Conservation (phyloP, 208 protist genomes). For the Acanthamoeba sp. region DNA sequence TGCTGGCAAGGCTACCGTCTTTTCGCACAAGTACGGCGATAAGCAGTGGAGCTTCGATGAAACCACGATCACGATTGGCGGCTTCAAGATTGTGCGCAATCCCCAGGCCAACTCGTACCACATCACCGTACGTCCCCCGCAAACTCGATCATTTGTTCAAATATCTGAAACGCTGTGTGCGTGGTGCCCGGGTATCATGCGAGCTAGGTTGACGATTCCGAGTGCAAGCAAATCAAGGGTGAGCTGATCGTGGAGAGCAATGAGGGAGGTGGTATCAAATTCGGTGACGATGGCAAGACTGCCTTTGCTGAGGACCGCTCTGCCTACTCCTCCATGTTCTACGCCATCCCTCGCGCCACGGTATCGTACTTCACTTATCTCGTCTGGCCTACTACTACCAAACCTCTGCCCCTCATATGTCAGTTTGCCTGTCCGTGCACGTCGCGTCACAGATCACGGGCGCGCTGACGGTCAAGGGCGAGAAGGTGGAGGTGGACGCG, state of each 20-base stretch:
- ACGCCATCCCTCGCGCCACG: slow-evolving; percentile 68
- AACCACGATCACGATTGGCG: slow-evolving; percentile 42
- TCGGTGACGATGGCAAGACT: slow-evolving; percentile 66
- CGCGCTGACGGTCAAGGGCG: slow-evolving; percentile 21
- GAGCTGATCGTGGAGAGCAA: slow-evolving; percentile 52
- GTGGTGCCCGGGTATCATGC: too few relatives aligned
- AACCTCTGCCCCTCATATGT: neutral
- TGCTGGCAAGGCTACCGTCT: slow-evolving; percentile 56
- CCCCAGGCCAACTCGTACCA: slow-evolving; percentile 11
- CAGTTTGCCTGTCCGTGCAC: neutral
- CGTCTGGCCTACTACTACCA: neutral
- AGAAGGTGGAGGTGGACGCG: slow-evolving; percentile 51
- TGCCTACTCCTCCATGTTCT: slow-evolving; percentile 56
- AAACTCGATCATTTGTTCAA: neutral
- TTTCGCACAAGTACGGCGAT: slow-evolving; percentile 66
- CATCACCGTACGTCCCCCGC: slow-evolving; percentile 5
- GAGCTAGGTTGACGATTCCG: slow-evolving; percentile 49
- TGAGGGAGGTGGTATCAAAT: slow-evolving; percentile 63
- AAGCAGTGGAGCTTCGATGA: slow-evolving; percentile 43
- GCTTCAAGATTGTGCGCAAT: slow-evolving; percentile 67
- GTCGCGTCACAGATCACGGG: neutral
- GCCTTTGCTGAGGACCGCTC: slow-evolving; percentile 57
- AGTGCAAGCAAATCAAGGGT: slow-evolving; percentile 71
- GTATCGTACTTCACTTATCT: neutral
- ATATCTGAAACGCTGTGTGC: neutral